These are phyloP conservation scores for Lodderomyces orthopsilosis DNA, from an alignment of 1,139 yeast genomes.

Conservation along the genomic window DNA sequence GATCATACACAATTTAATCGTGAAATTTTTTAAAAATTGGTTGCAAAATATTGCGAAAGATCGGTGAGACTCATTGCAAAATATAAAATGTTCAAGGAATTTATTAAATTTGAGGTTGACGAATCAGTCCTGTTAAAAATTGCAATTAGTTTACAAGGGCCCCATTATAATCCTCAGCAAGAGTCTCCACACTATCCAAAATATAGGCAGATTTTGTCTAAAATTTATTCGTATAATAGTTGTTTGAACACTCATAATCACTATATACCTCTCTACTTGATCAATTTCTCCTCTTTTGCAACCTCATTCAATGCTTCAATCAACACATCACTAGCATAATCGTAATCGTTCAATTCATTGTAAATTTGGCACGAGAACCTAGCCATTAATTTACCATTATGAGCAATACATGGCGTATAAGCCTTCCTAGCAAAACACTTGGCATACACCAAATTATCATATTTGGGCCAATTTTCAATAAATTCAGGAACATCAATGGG, in stretches of 20 bases:
- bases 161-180: no score
- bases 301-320: slow-evolving; percentile 16
- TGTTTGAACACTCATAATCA: no score
- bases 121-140: no score
- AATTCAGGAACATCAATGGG: slow-evolving; percentile 26
- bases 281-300: slow-evolving; percentile 6
- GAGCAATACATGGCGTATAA: slow-evolving; percentile 44
- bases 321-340: slow-evolving; percentile 35
- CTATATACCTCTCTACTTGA: neutral
- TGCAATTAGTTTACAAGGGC: no score
- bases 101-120: no score
- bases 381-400: slow-evolving; percentile 41
- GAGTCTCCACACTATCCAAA: no score
- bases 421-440: slow-evolving; percentile 27
- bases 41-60: neutral
- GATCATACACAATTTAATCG: no score
- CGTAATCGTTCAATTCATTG: slow-evolving; percentile 54
- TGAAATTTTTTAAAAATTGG: neutral
- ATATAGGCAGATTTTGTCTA: no score
- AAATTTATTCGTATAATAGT: no score
- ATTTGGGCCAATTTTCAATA: slow-evolving; percentile 11
- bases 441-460: slow-evolving; percentile 11
- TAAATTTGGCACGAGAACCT: slow-evolving; percentile 63
- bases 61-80: no score
- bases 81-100: no score